Conservation (phyloP, 176 grass and related monocot genomes). For the Aegilops bicornis region DNA sequence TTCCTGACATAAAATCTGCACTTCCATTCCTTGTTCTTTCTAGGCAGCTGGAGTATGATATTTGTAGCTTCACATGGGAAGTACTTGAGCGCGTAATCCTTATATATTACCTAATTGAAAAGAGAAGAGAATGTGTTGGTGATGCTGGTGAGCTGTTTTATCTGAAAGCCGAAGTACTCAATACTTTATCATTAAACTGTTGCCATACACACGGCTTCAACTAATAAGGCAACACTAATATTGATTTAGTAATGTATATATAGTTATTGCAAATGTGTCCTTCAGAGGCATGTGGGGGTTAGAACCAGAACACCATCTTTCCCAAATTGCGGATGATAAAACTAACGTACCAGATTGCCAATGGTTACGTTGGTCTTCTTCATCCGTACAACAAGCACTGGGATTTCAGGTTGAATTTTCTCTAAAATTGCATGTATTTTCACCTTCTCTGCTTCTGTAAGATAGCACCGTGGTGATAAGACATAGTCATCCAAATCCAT, state of each 20-base stretch:
- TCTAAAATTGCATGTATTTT: too few relatives aligned
- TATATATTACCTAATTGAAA: background rate
- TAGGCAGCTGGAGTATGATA: background rate
- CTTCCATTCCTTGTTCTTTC: background rate
- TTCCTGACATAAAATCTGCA: background rate
- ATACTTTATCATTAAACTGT: too few relatives aligned
- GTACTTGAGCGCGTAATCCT: background rate
- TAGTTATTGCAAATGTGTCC: background rate
- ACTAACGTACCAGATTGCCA: background rate
- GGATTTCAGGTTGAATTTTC: background rate
- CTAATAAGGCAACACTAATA: too few relatives aligned
- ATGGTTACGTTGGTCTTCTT: background rate
- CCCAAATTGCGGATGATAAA: background rate
- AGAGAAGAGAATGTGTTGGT: background rate
- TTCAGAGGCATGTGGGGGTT: too few relatives aligned
- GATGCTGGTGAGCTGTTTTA: background rate
- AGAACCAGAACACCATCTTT: too few relatives aligned
- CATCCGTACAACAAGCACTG: conserved; percentile 23
- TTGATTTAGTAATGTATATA: too few relatives aligned
- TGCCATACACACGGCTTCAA: background rate
- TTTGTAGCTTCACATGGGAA: background rate
- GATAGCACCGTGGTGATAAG: too few relatives aligned
- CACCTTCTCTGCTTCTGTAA: too few relatives aligned
- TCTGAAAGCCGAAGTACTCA: background rate
- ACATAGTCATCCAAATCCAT: too few relatives aligned